Conservation (phyloP, 2,329 filamentous ascomycete species). For the Aureobasidium sp. region DNA sequence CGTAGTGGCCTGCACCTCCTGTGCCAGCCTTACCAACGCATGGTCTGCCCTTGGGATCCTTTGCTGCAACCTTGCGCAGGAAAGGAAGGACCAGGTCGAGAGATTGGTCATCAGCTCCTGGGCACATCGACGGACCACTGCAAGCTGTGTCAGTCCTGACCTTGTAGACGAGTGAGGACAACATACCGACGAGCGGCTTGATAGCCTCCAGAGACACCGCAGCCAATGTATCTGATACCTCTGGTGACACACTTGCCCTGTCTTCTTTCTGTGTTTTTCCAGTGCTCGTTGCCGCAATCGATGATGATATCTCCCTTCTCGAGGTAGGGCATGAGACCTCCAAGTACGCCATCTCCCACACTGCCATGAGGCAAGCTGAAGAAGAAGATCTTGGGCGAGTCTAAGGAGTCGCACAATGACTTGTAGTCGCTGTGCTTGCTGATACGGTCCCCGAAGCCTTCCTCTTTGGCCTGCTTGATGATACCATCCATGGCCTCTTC, state of each 20-base stretch:
- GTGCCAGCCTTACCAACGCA: conserved; percentile 54
- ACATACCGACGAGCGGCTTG: conserved; percentile 44
- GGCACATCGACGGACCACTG: conserved; percentile 58
- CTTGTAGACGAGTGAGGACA: neutral
- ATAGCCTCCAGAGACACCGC: conserved; percentile 61
- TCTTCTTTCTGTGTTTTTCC: conserved; percentile 52
- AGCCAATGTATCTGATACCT: conserved; percentile 57
- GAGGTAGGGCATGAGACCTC: conserved; percentile 42
- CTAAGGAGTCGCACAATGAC: conserved; percentile 41
- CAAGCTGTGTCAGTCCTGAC: conserved; percentile 23
- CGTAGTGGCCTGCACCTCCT: conserved; percentile 58
- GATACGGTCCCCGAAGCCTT: conserved; percentile 30
- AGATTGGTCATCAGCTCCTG: conserved; percentile 50
- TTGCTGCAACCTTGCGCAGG: conserved; percentile 52
- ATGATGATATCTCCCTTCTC: conserved; percentile 56
- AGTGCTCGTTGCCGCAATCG: conserved; percentile 61
- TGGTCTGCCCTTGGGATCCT: conserved; percentile 48
- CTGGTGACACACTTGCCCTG: conserved; percentile 48
- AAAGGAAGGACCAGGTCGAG: conserved; percentile 53
- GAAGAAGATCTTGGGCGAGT: conserved; percentile 41
- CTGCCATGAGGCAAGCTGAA: conserved; percentile 44
- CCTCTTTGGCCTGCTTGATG: conserved; percentile 32
- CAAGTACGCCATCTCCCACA: conserved; percentile 40
- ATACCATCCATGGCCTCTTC: conserved; percentile 40
- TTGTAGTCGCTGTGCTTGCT: conserved; percentile 40